Percentiles rank a stretch among this genome's conserved stretches.
Conservation (phyloP, 495 filamentous ascomycete species). For the Penicillium silybi region DNA sequence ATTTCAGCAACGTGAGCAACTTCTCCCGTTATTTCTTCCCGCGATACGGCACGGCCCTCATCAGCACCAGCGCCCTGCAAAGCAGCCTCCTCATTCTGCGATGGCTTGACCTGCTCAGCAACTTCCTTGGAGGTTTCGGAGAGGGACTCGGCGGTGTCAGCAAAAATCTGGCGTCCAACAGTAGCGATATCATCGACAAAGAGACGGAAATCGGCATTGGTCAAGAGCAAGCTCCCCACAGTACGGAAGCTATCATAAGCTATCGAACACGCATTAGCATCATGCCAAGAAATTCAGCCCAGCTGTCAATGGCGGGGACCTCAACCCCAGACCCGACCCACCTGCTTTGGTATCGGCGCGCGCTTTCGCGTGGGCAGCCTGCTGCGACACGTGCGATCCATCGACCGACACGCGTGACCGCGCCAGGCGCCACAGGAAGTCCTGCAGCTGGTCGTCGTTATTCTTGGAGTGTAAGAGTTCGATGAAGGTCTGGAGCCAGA, state of each 20-base stretch:
- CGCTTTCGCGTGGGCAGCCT: slow-evolving; percentile 60
- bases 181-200: slow-evolving; percentile 80
- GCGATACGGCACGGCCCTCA: slow-evolving; percentile 46
- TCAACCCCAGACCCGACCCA: slow-evolving; percentile 33
- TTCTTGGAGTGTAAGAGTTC: slow-evolving; percentile 79
- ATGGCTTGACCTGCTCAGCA: slow-evolving; percentile 66
- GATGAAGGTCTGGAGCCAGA: slow-evolving; percentile 71
- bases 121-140: slow-evolving; percentile 69
- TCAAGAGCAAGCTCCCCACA: slow-evolving; percentile 75
- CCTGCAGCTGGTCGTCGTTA: slow-evolving; percentile 77
- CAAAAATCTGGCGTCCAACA: slow-evolving; percentile 79
- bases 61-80: slow-evolving; percentile 57
- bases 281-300: not conserved
- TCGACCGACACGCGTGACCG: slow-evolving; percentile 70
- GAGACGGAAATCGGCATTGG: slow-evolving; percentile 84
- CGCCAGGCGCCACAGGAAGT: slow-evolving; percentile 82
- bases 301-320: not conserved
- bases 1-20: slow-evolving; percentile 59
- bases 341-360: slow-evolving; percentile 77
- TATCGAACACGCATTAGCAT: slow-evolving; percentile 32
- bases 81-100: slow-evolving; percentile 53
- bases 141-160: slow-evolving; percentile 75
- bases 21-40: slow-evolving; percentile 59
- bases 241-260: slow-evolving; percentile 82
- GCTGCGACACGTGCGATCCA: slow-evolving; percentile 56